These are phyloP conservation scores for Carex cristatella DNA, from an alignment of 176 grass and related monocot genomes.

Conservation along the genomic window DNA sequence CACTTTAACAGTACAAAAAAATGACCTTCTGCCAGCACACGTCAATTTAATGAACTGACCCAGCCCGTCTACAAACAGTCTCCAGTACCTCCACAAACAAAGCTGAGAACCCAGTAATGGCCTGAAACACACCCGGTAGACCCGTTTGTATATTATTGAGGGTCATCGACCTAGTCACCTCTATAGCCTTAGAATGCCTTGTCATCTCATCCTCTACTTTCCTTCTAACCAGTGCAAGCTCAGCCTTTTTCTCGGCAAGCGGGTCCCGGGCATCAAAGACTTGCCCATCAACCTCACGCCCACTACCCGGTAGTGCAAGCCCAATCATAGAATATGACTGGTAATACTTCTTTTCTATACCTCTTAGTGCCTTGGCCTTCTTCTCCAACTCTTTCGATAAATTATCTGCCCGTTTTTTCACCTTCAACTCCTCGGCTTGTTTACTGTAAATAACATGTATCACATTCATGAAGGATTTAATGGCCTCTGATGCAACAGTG, in stretches of 20 bases:
- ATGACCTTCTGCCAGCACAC: neutral
- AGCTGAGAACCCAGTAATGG: conserved; percentile 76
- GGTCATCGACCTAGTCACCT: conserved; percentile 86
- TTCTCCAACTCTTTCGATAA: conserved; percentile 88
- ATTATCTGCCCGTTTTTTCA: conserved; percentile 70
- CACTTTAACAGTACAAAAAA: conserved; percentile 2
- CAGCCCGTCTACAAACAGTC: conserved; percentile 60
- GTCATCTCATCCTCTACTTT: conserved; percentile 95
- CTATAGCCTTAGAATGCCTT: conserved; percentile 67
- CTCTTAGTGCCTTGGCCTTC: conserved; percentile 66
- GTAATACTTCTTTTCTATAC: conserved; percentile 95
- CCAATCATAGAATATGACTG: conserved; percentile 93
- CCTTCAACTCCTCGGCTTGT: conserved; percentile 87
- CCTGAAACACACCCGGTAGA: conserved; percentile 91
- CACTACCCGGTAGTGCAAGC: conserved; percentile 58
- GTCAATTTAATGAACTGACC: conserved; percentile 46
- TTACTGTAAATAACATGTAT: conserved; percentile 92
- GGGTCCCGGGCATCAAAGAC: conserved; percentile 80
- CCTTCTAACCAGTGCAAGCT: conserved; percentile 53
- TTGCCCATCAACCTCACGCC: conserved; percentile 43
- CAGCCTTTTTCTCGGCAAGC: conserved; percentile 80
- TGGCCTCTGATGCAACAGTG: conserved; percentile 82
- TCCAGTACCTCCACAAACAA: conserved; percentile 68
- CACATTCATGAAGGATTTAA: conserved; percentile 90
- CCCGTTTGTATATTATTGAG: conserved; percentile 98